Conservation (phyloP, 225 moss, liverwort and hornwort genomes). For the Marchantia polymorpha region DNA sequence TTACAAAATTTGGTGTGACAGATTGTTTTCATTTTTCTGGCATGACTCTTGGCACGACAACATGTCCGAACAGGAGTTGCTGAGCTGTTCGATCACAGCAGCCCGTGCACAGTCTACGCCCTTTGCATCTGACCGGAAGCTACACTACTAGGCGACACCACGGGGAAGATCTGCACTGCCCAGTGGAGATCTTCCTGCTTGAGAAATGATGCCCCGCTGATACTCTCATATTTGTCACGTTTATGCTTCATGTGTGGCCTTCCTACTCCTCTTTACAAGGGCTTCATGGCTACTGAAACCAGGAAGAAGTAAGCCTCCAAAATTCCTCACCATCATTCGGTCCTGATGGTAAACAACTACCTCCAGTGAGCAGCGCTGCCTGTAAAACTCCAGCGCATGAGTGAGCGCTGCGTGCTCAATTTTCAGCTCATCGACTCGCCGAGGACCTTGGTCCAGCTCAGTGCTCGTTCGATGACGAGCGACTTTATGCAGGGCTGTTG, state of each 20-base stretch:
- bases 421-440: neutral
- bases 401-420: neutral
- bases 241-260: conserved; percentile 1
- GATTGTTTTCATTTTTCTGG: neutral
- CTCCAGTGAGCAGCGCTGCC: neutral
- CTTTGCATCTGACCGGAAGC: neutral
- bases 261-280: conserved; percentile 20
- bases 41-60: neutral
- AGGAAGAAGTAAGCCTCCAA: conserved; percentile 15
- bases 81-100: neutral
- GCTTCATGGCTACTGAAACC: conserved; percentile 10
- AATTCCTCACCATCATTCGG: conserved; percentile 5
- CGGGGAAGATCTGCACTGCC: neutral
- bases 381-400: neutral
- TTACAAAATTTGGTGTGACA: neutral
- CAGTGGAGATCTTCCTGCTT: neutral
- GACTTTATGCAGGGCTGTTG: conserved; percentile 9
- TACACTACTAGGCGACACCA: neutral
- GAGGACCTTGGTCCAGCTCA: neutral
- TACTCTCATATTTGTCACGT: neutral
- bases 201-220: neutral
- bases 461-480: conserved; percentile 10
- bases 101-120: neutral
- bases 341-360: neutral
- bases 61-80: neutral